Conservation (phyloP, 2,329 filamentous ascomycete genomes). For the Chrysoporthe puriensis region DNA sequence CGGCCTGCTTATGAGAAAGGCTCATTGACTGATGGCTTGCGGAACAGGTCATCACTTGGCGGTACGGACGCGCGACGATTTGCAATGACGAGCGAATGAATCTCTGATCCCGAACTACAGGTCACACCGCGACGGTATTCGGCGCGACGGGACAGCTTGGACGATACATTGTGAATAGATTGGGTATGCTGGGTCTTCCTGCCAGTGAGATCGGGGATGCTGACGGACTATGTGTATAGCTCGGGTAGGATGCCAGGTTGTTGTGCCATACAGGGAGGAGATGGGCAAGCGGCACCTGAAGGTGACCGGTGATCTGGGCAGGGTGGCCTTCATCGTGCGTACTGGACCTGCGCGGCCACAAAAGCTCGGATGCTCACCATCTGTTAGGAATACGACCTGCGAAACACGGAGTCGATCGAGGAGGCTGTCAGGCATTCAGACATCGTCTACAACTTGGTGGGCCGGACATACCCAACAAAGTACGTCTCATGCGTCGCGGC, state of each 20-base stretch:
- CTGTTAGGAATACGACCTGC: slow-evolving; percentile 84
- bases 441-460: slow-evolving; percentile 94
- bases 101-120: slow-evolving; percentile 49
- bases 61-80: slow-evolving; percentile 55
- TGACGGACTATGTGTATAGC: slow-evolving; percentile 56
- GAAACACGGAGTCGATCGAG: slow-evolving; percentile 93
- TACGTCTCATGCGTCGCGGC: slow-evolving; percentile 44
- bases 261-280: slow-evolving; percentile 93
- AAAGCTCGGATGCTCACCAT: slow-evolving; percentile 28
- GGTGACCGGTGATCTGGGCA: slow-evolving; percentile 90
- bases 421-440: slow-evolving; percentile 96
- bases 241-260: slow-evolving; percentile 89
- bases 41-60: slow-evolving; percentile 76
- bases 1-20: slow-evolving; percentile 34
- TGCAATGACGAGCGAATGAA: slow-evolving; percentile 8
- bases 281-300: slow-evolving; percentile 98
- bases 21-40: slow-evolving; percentile 8
- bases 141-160: slow-evolving; percentile 95
- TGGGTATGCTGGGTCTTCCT: slow-evolving; percentile 58
- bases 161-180: slow-evolving; percentile 94
- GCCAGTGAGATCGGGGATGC: slow-evolving; percentile 13
- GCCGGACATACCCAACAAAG: slow-evolving; percentile 96
- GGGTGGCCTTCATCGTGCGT: slow-evolving; percentile 80
- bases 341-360: neutral
- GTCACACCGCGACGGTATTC: slow-evolving; percentile 96